phyloP scores from a whole-genome alignment of 1,284 basidiomycete species.

The Tilletia indica region DNA sequence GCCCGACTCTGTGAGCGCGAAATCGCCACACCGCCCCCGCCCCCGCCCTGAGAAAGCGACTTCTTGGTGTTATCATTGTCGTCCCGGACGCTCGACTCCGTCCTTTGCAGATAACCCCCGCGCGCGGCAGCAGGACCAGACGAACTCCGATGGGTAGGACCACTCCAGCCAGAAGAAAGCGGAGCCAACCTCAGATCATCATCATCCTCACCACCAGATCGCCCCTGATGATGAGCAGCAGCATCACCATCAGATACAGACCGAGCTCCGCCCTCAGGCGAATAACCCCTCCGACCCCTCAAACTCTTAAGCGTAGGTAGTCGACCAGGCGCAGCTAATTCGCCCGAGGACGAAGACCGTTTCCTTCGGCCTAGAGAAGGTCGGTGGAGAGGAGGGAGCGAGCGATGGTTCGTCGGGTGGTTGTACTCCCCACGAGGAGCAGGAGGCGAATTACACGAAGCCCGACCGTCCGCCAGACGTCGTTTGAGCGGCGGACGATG shows the following conservation, averaged over 20 bases:
- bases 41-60: neutral
- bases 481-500: slow-evolving; percentile 7
- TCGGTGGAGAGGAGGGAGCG: neutral
- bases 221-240: neutral
- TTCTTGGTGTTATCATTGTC: neutral
- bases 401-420: neutral
- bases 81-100: slow-evolving; percentile 4
- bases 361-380: neutral
- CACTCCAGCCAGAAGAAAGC: neutral
- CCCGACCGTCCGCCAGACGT: neutral
- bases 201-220: neutral
- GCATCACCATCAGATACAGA: too few relatives aligned
- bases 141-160: too few relatives aligned
- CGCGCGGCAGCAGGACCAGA: too few relatives aligned
- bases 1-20: neutral
- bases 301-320: neutral
- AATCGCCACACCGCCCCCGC: neutral
- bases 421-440: neutral
- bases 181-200: neutral
- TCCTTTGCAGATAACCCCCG: too few relatives aligned
- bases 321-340: neutral
- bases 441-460: neutral
- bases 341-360: slow-evolving; percentile 1
- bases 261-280: neutral
- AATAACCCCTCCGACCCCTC: neutral